Evolutionary conservation across 1,284 basidiomycete species (phyloP).

Genomic region (Cryptococcus sp.): DNA sequence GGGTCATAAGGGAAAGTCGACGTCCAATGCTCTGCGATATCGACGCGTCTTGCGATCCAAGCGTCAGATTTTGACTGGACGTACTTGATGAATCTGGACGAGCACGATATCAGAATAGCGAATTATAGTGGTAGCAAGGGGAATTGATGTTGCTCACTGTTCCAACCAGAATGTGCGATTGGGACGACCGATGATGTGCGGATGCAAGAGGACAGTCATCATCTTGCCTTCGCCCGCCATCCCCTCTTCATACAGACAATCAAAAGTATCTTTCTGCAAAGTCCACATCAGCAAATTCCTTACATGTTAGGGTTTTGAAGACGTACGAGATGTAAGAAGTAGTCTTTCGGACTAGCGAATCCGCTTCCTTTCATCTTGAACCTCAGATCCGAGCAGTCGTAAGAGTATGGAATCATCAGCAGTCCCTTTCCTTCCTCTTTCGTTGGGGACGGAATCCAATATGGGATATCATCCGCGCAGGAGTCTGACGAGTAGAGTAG

Average conservation of each 20-base stretch:
- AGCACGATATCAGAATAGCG: neutral
- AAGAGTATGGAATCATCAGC: slow-evolving; percentile 45
- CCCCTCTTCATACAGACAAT: slow-evolving; percentile 27
- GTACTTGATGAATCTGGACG: slow-evolving; percentile 23
- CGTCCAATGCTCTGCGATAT: slow-evolving; percentile 26
- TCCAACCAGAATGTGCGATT: slow-evolving; percentile 16
- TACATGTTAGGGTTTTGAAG: too few species aligned
- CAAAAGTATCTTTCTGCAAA: slow-evolving; percentile 23
- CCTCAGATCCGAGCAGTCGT: slow-evolving; percentile 23
- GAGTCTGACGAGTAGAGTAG: slow-evolving; percentile 27
- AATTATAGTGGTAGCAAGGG: neutral
- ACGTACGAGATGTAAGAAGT: slow-evolving; percentile 19
- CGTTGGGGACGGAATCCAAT: slow-evolving; percentile 41
- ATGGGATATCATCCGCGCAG: slow-evolving; percentile 51
- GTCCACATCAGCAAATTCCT: too few species aligned
- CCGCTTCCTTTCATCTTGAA: slow-evolving; percentile 26
- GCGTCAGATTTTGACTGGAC: slow-evolving; percentile 14
- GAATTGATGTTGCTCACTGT: slow-evolving; percentile 9
- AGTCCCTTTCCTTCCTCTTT: slow-evolving; percentile 12
- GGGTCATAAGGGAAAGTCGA: slow-evolving; percentile 22
- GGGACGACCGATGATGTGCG: slow-evolving; percentile 25
- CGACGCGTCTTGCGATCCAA: slow-evolving; percentile 21
- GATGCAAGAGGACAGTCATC: slow-evolving; percentile 29
- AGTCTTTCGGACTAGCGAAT: slow-evolving; percentile 27
- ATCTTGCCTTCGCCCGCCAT: slow-evolving; percentile 28